These are phyloP conservation scores for Apiotrichum domesticum DNA, from an alignment of 1,284 basidiomycete species.

Conservation along the genomic window DNA sequence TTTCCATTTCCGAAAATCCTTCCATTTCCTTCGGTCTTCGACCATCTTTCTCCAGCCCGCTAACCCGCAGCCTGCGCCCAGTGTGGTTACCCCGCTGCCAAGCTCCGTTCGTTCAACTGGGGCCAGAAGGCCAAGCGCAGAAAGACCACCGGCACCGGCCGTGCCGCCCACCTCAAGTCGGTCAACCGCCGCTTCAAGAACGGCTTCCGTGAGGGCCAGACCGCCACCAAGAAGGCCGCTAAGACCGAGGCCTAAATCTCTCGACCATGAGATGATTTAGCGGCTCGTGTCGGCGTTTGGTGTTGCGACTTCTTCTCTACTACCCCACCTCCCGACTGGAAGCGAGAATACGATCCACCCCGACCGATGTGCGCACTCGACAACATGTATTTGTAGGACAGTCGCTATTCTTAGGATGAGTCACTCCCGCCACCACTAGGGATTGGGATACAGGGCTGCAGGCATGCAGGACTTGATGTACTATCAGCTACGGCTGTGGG, in stretches of 20 bases:
- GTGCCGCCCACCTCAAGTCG: conserved; percentile 90
- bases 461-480: conserved; percentile 7
- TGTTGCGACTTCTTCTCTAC: background rate
- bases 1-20: too few species aligned
- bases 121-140: conserved; percentile 97
- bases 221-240: conserved; percentile 51
- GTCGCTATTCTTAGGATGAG: too few species aligned
- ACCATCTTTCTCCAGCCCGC: background rate
- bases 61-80: conserved; percentile 70
- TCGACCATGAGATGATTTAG: background rate
- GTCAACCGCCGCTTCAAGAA: conserved; percentile 96
- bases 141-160: conserved; percentile 93
- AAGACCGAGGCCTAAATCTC: conserved; percentile 36
- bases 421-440: background rate
- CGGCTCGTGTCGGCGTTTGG: too few species aligned
- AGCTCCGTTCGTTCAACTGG: conserved; percentile 95
- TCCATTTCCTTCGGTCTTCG: too few species aligned
- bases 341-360: background rate
- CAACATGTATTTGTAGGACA: too few species aligned
- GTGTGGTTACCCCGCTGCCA: conserved; percentile 94
- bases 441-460: background rate
- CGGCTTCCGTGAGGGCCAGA: conserved; percentile 72
- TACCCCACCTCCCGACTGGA: background rate
- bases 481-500: conserved; percentile 2
- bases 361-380: background rate